Evolutionary conservation across 2,329 filamentous ascomycete species (phyloP), one percentile per base, ranked within the genome.

Genomic region (Colletotrichum plurivorum): DNA sequence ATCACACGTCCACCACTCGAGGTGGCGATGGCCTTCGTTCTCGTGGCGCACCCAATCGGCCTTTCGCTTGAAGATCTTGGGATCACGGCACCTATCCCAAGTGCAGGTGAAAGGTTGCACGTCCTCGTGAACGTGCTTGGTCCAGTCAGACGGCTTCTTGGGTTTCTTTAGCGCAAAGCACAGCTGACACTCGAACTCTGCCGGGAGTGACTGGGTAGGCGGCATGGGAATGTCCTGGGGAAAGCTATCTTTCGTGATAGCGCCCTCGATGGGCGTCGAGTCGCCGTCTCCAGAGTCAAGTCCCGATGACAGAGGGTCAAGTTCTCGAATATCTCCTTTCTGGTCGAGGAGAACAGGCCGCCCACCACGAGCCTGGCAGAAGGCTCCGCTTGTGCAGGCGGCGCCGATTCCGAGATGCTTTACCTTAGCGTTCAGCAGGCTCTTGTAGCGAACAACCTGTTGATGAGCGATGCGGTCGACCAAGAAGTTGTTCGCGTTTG

Each of bases 41-140:
- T 97, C 95, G 75, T 98, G 95, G 36, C 95, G 89, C 22, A 97
- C 94, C 95, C 95, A 98, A 77, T 98, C 95, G 15, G 95, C 95
- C 80, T 97, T 98, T 55, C 94, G 89, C 81, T 97, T 97, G 84
- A 97, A 98, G 43, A 94, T 94, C 80, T 97, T 97, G 18, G 93
- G 90, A 55, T 97, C 94, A 9, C 88, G 88, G 77, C 95, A 97
- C 58, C 89, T 87, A 2, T 92, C 90, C 83, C 95, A 97, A 0
- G 94, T 97, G 80, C 95, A 98, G 3, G 94, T 97, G 74, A 97
- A 97, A 0, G 95, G 95, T 77, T 96, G 93, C 1, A 97, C 90
- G 77, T 98, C 95, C 80, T 97, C 95, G 74, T 97, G 94, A 1
- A 98, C 93, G 76, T 98, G 95, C 78, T 98, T 97, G 1, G 94